A percentile compares a stretch with the other conserved stretches of the same genome.
phyloP scores from a whole-genome alignment of 1,284 basidiomycete genomes.

The Fomitiporia mediterranea region DNA sequence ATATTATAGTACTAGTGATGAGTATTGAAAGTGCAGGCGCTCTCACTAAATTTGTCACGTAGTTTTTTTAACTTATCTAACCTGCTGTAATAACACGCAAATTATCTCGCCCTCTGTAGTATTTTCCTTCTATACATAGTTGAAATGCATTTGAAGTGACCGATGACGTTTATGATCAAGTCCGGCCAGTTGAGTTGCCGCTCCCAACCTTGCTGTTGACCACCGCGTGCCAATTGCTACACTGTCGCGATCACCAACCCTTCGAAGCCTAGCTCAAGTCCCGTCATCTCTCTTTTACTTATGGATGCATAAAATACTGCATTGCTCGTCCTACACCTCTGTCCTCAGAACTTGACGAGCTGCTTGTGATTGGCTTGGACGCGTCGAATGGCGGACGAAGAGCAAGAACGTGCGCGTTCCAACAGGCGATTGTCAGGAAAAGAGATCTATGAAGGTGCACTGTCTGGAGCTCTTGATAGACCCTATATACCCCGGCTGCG shows the following conservation, averaged over 20 bases:
- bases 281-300: not conserved
- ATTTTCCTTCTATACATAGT: not conserved
- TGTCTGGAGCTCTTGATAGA: constrained; percentile 48
- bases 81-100: too few species aligned
- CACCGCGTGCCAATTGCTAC: not conserved
- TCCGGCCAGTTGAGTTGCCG: not conserved
- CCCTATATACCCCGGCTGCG: constrained; percentile 55
- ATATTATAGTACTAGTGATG: constrained; percentile 1
- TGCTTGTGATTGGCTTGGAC: not conserved
- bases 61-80: not conserved
- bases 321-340: not conserved
- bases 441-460: constrained; percentile 46
- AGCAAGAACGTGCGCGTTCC: constrained; percentile 20
- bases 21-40: constrained; percentile 8
- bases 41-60: not conserved
- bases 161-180: not conserved
- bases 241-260: too few species aligned
- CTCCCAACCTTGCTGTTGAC: not conserved
- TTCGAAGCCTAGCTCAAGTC: not conserved
- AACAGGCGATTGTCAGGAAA: too few species aligned
- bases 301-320: constrained; percentile 8
- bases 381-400: constrained; percentile 9
- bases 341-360: not conserved
- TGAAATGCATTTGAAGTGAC: not conserved
- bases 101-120: not conserved